Evolutionary conservation across 805 yeast genomes (phyloP).

Genomic region (Barnettozyma vustinii): DNA sequence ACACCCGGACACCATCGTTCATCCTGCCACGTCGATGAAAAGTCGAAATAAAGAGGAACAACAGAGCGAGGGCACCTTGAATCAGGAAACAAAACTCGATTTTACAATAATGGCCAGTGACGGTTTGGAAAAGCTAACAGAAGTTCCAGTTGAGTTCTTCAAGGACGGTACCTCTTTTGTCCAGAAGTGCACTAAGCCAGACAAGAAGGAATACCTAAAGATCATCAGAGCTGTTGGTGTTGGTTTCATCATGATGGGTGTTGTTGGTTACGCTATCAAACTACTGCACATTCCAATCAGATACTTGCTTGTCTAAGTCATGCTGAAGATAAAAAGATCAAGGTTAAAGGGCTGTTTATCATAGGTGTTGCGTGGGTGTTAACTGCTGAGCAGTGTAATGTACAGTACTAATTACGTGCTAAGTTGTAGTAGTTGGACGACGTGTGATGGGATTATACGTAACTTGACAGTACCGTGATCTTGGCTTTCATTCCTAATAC

Average conservation of each 20-base stretch:
- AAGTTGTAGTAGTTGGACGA: background rate
- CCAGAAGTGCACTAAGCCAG: constrained; percentile 90
- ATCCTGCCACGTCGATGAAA: constrained; percentile 7
- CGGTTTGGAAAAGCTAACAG: constrained; percentile 71
- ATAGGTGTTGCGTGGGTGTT: background rate
- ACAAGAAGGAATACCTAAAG: constrained; percentile 77
- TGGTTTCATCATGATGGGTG: constrained; percentile 97
- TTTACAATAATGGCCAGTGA: constrained; percentile 39
- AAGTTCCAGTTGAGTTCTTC: constrained; percentile 85
- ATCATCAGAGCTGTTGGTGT: constrained; percentile 94
- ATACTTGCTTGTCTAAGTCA: constrained; percentile 75
- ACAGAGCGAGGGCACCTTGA: background rate
- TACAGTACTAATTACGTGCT: constrained; percentile 1
- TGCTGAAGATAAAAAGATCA: too few species aligned
- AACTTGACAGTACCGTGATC: background rate
- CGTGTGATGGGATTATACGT: too few species aligned
- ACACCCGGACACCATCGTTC: constrained; percentile 6
- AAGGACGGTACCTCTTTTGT: constrained; percentile 88
- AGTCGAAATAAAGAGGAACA: background rate
- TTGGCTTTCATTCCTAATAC: too few species aligned
- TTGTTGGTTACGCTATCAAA: constrained; percentile 93
- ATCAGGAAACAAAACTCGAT: background rate
- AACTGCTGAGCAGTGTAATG: constrained; percentile 3
- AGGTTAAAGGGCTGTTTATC: background rate
- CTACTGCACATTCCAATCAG: constrained; percentile 93